Percentiles rank a stretch among this genome's conserved stretches.
Conservation (phyloP, 2,329 filamentous ascomycete genomes). For the Trichophaea hybrida region DNA sequence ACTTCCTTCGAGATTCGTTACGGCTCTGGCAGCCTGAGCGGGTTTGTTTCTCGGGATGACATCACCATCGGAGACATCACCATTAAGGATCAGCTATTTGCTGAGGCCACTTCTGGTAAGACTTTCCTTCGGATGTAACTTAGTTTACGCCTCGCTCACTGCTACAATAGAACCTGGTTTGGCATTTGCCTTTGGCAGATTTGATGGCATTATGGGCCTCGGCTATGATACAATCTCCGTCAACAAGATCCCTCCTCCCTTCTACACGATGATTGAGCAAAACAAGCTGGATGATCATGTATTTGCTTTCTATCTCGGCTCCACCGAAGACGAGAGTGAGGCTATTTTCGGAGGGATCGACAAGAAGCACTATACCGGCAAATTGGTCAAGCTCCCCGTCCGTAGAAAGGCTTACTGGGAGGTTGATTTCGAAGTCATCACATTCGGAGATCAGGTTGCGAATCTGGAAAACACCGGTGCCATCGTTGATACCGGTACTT, state of each 20-base stretch:
- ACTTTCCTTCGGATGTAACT: neutral
- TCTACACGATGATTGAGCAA: conserved; percentile 92
- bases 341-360: conserved; percentile 83
- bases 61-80: conserved; percentile 77
- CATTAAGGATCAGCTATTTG: conserved; percentile 83
- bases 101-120: conserved; percentile 59
- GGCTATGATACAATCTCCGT: conserved; percentile 96
- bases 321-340: conserved; percentile 63
- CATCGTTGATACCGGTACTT: conserved; percentile 96
- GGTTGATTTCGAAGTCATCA: conserved; percentile 85
- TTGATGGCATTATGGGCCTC: conserved; percentile 90
- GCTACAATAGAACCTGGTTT: conserved; percentile 60
- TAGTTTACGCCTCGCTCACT: neutral
- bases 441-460: conserved; percentile 70
- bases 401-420: conserved; percentile 99
- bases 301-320: conserved; percentile 90
- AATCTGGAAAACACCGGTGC: conserved; percentile 89
- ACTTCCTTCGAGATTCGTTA: conserved; percentile 85
- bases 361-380: conserved; percentile 64
- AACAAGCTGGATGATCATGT: conserved; percentile 78
- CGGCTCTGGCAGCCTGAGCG: conserved; percentile 83
- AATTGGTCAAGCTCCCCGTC: conserved; percentile 84
- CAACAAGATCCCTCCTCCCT: conserved; percentile 83
- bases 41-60: conserved; percentile 81
- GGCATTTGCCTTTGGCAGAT: conserved; percentile 92